These are phyloP conservation scores for Fusarium sp. DNA, from an alignment of 2,329 filamentous ascomycete species.

Conservation along the genomic window DNA sequence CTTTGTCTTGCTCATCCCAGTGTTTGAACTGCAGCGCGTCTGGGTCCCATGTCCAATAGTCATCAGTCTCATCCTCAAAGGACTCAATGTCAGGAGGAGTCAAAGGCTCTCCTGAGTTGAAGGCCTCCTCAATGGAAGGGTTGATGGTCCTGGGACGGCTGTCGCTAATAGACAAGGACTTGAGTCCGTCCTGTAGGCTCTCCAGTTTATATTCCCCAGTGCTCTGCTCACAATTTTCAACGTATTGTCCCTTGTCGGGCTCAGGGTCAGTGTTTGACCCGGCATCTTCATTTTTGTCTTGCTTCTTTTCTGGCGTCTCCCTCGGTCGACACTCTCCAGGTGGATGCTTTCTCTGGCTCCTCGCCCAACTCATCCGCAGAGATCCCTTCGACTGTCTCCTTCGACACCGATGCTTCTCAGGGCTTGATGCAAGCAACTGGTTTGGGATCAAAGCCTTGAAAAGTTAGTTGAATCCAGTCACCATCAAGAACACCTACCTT, in stretches of 20 bases:
- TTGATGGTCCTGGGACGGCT: neutral
- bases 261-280: neutral
- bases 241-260: slow-evolving; percentile 13
- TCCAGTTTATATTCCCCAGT: neutral
- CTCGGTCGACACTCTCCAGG: neutral
- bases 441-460: slow-evolving; percentile 1
- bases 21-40: slow-evolving; percentile 32
- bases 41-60: slow-evolving; percentile 42
- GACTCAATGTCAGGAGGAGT: slow-evolving; percentile 37
- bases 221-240: slow-evolving; percentile 3
- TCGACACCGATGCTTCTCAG: neutral
- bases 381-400: slow-evolving; percentile 12
- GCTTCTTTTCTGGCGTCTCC: neutral
- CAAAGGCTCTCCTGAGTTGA: slow-evolving; percentile 27
- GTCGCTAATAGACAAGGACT: slow-evolving; percentile 10
- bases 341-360: slow-evolving; percentile 7
- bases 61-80: slow-evolving; percentile 32
- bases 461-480: neutral
- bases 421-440: neutral
- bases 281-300: neutral
- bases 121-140: slow-evolving; percentile 27
- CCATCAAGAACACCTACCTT: slow-evolving; percentile 12
- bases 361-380: neutral
- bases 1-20: slow-evolving; percentile 37
- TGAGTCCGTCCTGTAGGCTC: slow-evolving; percentile 6